Percentiles rank a stretch among this genome's conserved stretches.
These are phyloP conservation scores for Penicillium sp. DNA, from an alignment of 2,329 filamentous ascomycete species.

Conservation along the genomic window DNA sequence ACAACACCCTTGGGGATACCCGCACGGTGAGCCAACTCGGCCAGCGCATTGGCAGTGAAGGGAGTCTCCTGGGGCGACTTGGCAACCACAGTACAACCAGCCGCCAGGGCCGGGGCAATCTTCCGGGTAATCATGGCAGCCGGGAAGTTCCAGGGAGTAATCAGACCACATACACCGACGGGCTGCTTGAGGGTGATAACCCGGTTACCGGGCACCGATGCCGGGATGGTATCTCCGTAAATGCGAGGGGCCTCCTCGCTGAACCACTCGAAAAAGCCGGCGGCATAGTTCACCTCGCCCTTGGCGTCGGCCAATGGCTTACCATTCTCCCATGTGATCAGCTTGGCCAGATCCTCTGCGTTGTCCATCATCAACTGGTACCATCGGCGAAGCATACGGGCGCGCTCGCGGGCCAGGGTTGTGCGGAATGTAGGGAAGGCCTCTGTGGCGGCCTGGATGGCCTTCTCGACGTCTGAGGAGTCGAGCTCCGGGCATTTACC, in stretches of 20 bases:
- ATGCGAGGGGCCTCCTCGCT: slow-evolving; percentile 60
- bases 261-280: slow-evolving; percentile 65
- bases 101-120: slow-evolving; percentile 67
- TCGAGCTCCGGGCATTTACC: slow-evolving; percentile 81
- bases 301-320: slow-evolving; percentile 64
- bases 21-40: slow-evolving; percentile 80
- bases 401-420: slow-evolving; percentile 61
- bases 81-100: slow-evolving; percentile 91
- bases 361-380: slow-evolving; percentile 67
- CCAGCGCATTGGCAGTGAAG: slow-evolving; percentile 82
- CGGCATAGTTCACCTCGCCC: slow-evolving; percentile 60
- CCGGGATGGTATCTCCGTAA: slow-evolving; percentile 63
- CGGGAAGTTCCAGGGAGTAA: slow-evolving; percentile 68
- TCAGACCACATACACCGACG: slow-evolving; percentile 66
- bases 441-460: slow-evolving; percentile 78
- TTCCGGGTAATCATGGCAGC: slow-evolving; percentile 56
- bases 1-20: slow-evolving; percentile 89
- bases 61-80: slow-evolving; percentile 93
- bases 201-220: slow-evolving; percentile 59
- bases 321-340: slow-evolving; percentile 71
- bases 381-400: slow-evolving; percentile 65
- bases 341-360: slow-evolving; percentile 62
- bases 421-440: slow-evolving; percentile 66
- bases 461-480: slow-evolving; percentile 71
- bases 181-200: slow-evolving; percentile 66